Evolutionary conservation across 495 filamentous ascomycete genomes (phyloP).

Genomic region (Apodospora peruviana): DNA sequence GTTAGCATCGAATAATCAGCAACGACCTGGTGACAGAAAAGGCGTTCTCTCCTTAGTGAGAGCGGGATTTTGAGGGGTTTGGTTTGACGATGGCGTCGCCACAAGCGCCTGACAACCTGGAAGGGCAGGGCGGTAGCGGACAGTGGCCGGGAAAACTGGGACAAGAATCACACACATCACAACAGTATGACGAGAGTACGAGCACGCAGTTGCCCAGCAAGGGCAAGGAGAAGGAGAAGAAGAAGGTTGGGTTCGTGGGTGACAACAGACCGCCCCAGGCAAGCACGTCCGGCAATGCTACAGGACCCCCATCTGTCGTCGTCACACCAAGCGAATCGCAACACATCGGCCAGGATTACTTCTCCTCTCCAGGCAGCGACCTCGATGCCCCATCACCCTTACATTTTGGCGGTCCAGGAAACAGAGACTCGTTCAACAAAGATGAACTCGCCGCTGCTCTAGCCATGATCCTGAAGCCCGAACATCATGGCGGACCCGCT

Average conservation of each 20-base stretch:
- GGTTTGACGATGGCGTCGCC: constrained; percentile 11
- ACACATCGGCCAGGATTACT: constrained; percentile 14
- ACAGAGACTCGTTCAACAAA: constrained; percentile 21
- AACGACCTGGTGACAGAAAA: not conserved
- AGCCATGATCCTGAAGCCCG: constrained; percentile 15
- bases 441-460: constrained; percentile 20
- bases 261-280: constrained; percentile 1
- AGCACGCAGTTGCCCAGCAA: not conserved
- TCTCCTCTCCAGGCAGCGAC: constrained; percentile 15
- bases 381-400: constrained; percentile 7
- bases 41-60: not conserved
- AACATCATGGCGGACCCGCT: constrained; percentile 6
- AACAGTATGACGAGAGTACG: not conserved
- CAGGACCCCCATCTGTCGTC: constrained; percentile 1
- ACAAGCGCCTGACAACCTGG: constrained; percentile 1
- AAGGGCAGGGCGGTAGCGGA: not conserved
- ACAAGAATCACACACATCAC: not conserved
- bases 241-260: constrained; percentile 24
- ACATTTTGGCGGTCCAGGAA: not conserved
- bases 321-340: constrained; percentile 10
- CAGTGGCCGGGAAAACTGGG: not conserved
- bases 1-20: not conserved
- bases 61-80: not conserved
- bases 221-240: constrained; percentile 25
- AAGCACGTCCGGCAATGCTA: not conserved